Conservation (phyloP, 208 protist genomes). For the Strigomonas galati region DNA sequence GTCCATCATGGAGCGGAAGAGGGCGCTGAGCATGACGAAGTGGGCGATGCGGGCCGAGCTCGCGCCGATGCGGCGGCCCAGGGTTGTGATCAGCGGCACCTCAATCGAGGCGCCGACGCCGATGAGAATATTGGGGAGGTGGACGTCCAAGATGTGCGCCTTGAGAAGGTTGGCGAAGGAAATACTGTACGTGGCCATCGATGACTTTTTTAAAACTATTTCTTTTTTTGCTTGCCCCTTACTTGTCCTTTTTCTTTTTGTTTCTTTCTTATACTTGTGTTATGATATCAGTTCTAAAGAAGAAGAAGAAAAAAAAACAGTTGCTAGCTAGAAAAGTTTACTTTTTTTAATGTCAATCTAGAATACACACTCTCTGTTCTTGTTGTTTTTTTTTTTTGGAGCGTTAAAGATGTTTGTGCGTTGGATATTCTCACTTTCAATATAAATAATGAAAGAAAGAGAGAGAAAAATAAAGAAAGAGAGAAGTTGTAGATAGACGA, state of each 20-base stretch:
- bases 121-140: constrained; percentile 76
- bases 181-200: background rate
- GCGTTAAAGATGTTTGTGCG: background rate
- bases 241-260: too few species aligned
- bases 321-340: background rate
- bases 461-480: background rate
- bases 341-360: too few species aligned
- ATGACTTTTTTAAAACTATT: too few species aligned
- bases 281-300: background rate
- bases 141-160: constrained; percentile 66
- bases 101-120: constrained; percentile 67
- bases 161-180: constrained; percentile 36
- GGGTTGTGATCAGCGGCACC: constrained; percentile 66
- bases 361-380: background rate
- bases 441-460: background rate
- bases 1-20: constrained; percentile 55
- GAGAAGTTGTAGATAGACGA: too few species aligned
- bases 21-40: constrained; percentile 46
- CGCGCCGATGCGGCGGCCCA: constrained; percentile 55
- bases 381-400: background rate
- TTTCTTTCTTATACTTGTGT: too few species aligned
- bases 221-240: too few species aligned
- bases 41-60: constrained; percentile 46
- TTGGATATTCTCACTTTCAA: background rate
- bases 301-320: constrained; percentile 16